Evolutionary conservation across 331 rosid genomes (phyloP).

Genomic region (Malus hybrid): DNA sequence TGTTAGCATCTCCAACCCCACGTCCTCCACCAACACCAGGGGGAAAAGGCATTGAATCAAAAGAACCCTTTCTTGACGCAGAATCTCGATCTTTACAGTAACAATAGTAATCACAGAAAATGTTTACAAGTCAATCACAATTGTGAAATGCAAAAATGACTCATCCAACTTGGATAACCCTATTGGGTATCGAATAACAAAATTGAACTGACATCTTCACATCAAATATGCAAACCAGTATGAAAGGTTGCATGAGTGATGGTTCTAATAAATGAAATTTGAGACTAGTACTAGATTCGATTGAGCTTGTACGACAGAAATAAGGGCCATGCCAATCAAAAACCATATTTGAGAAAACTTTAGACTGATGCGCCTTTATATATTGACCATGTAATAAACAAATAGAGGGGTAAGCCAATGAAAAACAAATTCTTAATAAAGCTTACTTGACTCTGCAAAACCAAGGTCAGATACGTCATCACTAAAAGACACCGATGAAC

Average conservation of each 20-base stretch:
- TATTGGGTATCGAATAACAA: constrained; percentile 8
- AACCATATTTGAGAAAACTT: no score
- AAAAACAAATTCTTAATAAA: constrained; percentile 17
- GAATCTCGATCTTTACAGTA: constrained; percentile 71
- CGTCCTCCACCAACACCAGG: constrained; percentile 99
- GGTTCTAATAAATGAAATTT: background rate
- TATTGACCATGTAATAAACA: no score
- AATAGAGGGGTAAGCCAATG: constrained; percentile 14
- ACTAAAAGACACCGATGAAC: constrained; percentile 60
- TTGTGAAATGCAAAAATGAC: constrained; percentile 27
- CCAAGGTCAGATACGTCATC: constrained; percentile 56
- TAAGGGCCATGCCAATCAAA: no score
- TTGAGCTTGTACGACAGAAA: background rate
- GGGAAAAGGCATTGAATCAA: constrained; percentile 94
- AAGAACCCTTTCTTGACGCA: constrained; percentile 61
- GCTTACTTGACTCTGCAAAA: constrained; percentile 77
- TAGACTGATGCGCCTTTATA: no score
- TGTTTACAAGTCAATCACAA: constrained; percentile 45
- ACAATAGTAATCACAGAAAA: constrained; percentile 37
- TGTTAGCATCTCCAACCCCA: constrained; percentile 46
- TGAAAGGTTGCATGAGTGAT: background rate
- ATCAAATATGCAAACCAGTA: constrained; percentile 11
- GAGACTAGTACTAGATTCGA: background rate
- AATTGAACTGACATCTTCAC: constrained; percentile 1
- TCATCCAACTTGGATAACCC: constrained; percentile 26